phyloP scores from a whole-genome alignment of 345 rosid species.

The Citrus australasica region DNA sequence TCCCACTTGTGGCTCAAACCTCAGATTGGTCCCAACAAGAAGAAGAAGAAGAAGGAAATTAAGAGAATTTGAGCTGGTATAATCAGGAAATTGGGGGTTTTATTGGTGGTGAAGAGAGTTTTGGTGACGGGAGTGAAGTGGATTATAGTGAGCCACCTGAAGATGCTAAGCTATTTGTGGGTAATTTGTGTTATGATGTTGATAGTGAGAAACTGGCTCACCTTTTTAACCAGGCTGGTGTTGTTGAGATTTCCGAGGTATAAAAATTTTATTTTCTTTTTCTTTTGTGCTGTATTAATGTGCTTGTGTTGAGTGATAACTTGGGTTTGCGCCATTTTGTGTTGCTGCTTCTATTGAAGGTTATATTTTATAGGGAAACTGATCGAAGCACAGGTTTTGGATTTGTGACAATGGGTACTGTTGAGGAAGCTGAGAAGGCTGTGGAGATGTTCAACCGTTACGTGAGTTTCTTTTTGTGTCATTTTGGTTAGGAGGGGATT shows the following conservation, averaged over 20 bases:
- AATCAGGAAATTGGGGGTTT: background rate
- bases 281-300: background rate
- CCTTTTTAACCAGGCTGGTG: constrained; percentile 46
- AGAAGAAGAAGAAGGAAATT: background rate
- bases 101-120: constrained; percentile 12
- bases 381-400: constrained; percentile 54
- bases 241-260: constrained; percentile 54
- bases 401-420: constrained; percentile 49
- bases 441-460: constrained; percentile 36
- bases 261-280: background rate
- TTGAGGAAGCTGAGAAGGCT: constrained; percentile 52
- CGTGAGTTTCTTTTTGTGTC: constrained; percentile 24
- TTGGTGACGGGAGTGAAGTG: constrained; percentile 13
- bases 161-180: constrained; percentile 48
- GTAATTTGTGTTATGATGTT: constrained; percentile 44
- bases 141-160: constrained; percentile 31
- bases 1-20: constrained; percentile 2
- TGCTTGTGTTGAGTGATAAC: background rate
- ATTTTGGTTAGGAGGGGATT: background rate
- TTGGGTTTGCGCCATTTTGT: background rate
- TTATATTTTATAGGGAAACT: constrained; percentile 39
- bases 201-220: constrained; percentile 44
- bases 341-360: constrained; percentile 21
- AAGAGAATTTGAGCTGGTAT: background rate
- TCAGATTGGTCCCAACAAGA: background rate